Conservation (phyloP, 1,139 yeast genomes). For the Diutina sp. region DNA sequence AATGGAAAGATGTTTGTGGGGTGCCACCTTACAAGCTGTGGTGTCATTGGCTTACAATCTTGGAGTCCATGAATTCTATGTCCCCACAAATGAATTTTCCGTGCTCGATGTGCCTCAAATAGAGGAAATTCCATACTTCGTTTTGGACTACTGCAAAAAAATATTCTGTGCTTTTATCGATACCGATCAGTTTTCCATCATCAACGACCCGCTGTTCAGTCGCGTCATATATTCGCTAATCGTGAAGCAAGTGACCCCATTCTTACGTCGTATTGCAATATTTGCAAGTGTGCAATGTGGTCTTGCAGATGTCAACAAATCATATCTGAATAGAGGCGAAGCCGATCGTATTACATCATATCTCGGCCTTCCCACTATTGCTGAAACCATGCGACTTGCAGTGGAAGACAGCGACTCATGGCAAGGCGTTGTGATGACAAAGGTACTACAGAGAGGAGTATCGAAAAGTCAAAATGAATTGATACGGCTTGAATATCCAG, state of each 20-base stretch:
- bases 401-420: neutral
- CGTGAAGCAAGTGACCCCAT: conserved; percentile 47
- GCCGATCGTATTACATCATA: neutral
- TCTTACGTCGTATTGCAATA: conserved; percentile 54
- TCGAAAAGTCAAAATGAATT: conserved; percentile 7
- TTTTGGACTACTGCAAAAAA: neutral
- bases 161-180: conserved; percentile 4
- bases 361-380: neutral
- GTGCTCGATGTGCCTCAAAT: neutral
- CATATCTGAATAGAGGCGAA: neutral
- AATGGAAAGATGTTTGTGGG: conserved; percentile 27
- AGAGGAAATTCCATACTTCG: neutral
- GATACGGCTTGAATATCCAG: conserved; percentile 47
- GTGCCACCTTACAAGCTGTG: conserved; percentile 23
- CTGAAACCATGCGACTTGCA: neutral
- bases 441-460: neutral
- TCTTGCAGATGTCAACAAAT: conserved; percentile 27
- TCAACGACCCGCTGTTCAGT: conserved; percentile 15
- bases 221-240: conserved; percentile 40
- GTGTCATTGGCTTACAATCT: conserved; percentile 14
- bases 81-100: neutral
- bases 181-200: conserved; percentile 12
- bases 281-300: conserved; percentile 48
- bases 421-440: neutral
- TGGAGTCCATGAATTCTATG: conserved; percentile 8